A percentile compares a stretch with the other conserved stretches of the same genome.
Evolutionary conservation across 257 asterid genomes (phyloP).

Genomic region (Cinchona pubescens): DNA sequence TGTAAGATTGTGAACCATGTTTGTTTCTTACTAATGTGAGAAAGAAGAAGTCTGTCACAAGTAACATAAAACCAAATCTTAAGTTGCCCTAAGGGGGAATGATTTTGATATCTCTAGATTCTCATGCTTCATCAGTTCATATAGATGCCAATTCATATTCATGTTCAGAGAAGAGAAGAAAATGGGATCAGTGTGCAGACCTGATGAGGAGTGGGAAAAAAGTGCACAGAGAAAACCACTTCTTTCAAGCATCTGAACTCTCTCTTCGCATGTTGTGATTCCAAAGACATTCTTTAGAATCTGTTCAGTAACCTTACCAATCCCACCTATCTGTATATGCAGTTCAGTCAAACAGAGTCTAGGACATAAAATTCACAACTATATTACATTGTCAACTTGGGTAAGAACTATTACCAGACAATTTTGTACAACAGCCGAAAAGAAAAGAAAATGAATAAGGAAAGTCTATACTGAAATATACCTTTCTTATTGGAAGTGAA

Average conservation of each 20-base stretch:
- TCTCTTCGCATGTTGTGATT: conserved; percentile 75
- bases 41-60: no score
- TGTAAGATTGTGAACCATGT: no score
- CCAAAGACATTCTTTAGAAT: conserved; percentile 70
- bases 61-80: neutral
- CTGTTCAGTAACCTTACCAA: conserved; percentile 92
- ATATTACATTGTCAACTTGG: conserved; percentile 8
- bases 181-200: conserved; percentile 36
- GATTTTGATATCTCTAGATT: neutral
- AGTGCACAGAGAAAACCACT: conserved; percentile 70
- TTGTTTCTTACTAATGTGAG: no score
- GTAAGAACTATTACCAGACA: neutral
- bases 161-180: neutral
- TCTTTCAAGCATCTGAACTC: conserved; percentile 86
- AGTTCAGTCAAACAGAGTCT: conserved; percentile 3
- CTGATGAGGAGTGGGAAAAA: conserved; percentile 88
- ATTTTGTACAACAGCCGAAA: neutral
- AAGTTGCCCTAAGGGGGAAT: neutral
- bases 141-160: neutral
- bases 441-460: conserved; percentile 5
- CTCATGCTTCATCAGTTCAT: neutral
- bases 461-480: conserved; percentile 23
- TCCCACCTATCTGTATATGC: conserved; percentile 80
- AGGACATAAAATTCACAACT: neutral
- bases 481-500: conserved; percentile 93